These are phyloP conservation scores for Arabidopsis thaliana DNA, from an alignment of 345 rosid species.

Conservation along the genomic window TAIR10.1 NC_003071.7:17872001-17872500, in stretches of 20 bases:
- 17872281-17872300: constrained; percentile 38
- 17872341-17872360: constrained; percentile 43
- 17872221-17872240: constrained; percentile 33
- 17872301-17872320: neutral
- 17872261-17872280: constrained; percentile 31
- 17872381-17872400: constrained; percentile 25
- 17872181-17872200: constrained; percentile 16
- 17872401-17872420: constrained; percentile 20
- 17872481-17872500: constrained; percentile 9
- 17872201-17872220: constrained; percentile 20
- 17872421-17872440: neutral
- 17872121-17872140: constrained; percentile 22
- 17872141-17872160: neutral
- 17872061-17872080: constrained; percentile 54
- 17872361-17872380: constrained; percentile 41
- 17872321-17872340: constrained; percentile 40
- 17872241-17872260: constrained; percentile 44
- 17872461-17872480: constrained; percentile 28
- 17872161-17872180: constrained; percentile 5
- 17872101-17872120: neutral
- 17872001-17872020: constrained; percentile 42
- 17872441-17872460: constrained; percentile 17
- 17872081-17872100: constrained; percentile 48
- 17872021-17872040: constrained; percentile 27
- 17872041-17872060: constrained; percentile 27